These are phyloP conservation scores for Nadsonia starkeyi-henricii DNA, from an alignment of 1,139 yeast species.

Conservation along the genomic window DNA sequence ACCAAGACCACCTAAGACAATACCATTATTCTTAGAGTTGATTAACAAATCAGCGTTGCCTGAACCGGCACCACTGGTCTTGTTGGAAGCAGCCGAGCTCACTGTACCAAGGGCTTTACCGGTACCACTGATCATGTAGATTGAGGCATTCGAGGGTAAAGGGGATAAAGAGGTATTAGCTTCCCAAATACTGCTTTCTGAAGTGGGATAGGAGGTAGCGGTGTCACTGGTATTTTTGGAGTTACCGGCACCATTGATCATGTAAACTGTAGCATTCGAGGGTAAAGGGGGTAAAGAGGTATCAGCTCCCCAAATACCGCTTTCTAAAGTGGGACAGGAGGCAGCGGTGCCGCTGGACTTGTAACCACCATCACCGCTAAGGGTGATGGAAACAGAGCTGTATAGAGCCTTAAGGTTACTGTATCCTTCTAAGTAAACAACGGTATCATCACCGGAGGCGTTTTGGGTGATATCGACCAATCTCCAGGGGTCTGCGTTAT, in stretches of 20 bases:
- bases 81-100: background rate
- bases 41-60: background rate
- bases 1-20: background rate
- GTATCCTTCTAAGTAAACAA: background rate
- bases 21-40: background rate
- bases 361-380: constrained; percentile 65
- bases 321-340: constrained; percentile 32
- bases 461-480: constrained; percentile 38
- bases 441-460: constrained; percentile 17
- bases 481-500: too few species aligned
- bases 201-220: constrained; percentile 35
- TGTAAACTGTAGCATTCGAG: constrained; percentile 53
- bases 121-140: too few species aligned
- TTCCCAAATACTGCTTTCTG: constrained; percentile 30
- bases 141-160: too few species aligned
- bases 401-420: constrained; percentile 4
- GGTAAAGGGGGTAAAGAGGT: constrained; percentile 73
- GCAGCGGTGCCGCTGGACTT: constrained; percentile 27
- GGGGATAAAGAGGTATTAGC: constrained; percentile 64
- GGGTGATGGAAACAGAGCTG: constrained; percentile 3
- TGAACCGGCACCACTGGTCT: background rate
- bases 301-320: constrained; percentile 40
- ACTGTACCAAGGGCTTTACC: constrained; percentile 56
- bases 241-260: constrained; percentile 66
- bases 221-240: constrained; percentile 18